These are phyloP conservation scores for Jatropha podagrica DNA, from an alignment of 441 rosid genomes.

Conservation along the genomic window DNA sequence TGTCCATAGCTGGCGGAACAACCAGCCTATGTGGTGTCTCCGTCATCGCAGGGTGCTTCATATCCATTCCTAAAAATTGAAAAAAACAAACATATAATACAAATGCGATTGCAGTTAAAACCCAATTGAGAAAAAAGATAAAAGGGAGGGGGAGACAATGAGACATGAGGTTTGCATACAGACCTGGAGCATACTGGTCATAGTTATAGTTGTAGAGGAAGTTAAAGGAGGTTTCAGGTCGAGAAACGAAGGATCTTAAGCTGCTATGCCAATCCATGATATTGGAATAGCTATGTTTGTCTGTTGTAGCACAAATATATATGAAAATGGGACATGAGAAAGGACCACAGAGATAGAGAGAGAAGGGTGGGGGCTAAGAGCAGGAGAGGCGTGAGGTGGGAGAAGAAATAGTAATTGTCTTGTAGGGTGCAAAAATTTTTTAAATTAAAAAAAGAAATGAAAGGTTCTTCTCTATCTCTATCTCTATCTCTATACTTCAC, in stretches of 20 bases:
- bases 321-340: conserved; percentile 1
- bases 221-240: conserved; percentile 47
- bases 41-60: conserved; percentile 43
- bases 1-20: conserved; percentile 34
- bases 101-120: not conserved
- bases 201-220: conserved; percentile 50
- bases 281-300: not conserved
- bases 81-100: not conserved
- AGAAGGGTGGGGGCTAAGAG: not conserved
- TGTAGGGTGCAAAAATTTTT: conserved; percentile 42
- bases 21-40: conserved; percentile 29
- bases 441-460: not conserved
- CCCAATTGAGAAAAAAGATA: not conserved
- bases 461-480: not conserved
- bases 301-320: conserved; percentile 13
- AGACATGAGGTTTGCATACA: not conserved
- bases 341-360: conserved; percentile 25
- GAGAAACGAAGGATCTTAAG: conserved; percentile 43
- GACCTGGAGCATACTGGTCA: conserved; percentile 55
- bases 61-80: conserved; percentile 36
- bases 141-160: not conserved
- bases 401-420: not conserved
- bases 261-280: conserved; percentile 59
- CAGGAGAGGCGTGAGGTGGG: conserved; percentile 24
- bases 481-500: not conserved